Conservation (phyloP, 2,329 filamentous ascomycete species). For the Blastomyces emzantsi region DNA sequence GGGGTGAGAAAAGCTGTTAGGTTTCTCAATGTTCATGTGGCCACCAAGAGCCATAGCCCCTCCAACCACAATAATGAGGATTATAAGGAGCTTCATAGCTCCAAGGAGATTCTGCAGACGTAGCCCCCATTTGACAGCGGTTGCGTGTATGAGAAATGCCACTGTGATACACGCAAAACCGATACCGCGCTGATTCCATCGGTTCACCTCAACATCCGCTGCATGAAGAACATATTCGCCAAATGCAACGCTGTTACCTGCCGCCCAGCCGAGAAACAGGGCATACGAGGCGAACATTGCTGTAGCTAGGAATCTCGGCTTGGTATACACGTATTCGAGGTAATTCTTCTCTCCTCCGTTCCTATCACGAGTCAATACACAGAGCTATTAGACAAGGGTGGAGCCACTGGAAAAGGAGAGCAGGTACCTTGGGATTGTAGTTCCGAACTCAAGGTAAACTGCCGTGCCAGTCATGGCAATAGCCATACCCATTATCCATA, state of each 20-base stretch:
- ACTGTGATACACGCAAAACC: conserved; percentile 41
- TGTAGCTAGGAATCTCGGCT: conserved; percentile 45
- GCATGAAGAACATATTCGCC: conserved; percentile 46
- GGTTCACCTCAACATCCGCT: conserved; percentile 31
- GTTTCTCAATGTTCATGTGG: conserved; percentile 29
- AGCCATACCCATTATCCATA: conserved; percentile 42
- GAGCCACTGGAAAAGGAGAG: not conserved
- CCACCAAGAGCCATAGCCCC: conserved; percentile 34
- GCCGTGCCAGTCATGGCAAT: conserved; percentile 40
- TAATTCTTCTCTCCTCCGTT: conserved; percentile 48
- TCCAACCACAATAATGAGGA: conserved; percentile 40
- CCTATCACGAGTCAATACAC: conserved; percentile 19
- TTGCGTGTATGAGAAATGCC: conserved; percentile 42
- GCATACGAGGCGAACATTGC: conserved; percentile 47
- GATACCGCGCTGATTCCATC: conserved; percentile 44
- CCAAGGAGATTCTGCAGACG: conserved; percentile 43
- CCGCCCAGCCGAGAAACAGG: conserved; percentile 44
- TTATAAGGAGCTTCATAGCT: conserved; percentile 42
- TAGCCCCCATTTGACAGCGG: conserved; percentile 41
- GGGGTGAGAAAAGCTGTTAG: conserved; percentile 31
- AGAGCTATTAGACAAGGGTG: not conserved
- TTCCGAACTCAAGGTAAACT: conserved; percentile 44
- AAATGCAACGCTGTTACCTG: conserved; percentile 46
- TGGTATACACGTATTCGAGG: conserved; percentile 45
- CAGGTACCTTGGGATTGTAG: conserved; percentile 37